Evolutionary conservation across 305 asterid genomes (phyloP).

Genomic region (Euphrasia arctica): DNA sequence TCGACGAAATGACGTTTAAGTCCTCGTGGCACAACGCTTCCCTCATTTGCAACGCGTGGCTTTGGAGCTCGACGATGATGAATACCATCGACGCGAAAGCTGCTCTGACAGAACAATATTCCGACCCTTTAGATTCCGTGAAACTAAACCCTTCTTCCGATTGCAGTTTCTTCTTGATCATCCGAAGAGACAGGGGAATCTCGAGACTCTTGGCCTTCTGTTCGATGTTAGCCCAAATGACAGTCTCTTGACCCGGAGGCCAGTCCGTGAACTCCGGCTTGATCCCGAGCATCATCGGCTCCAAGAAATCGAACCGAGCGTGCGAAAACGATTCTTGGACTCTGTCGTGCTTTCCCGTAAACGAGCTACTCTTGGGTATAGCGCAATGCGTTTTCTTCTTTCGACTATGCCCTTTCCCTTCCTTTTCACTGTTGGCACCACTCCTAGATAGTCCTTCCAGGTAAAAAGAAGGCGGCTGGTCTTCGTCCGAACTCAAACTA

Average conservation of each 20-base stretch:
- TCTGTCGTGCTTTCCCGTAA: constrained; percentile 18
- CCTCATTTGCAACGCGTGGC: constrained; percentile 63
- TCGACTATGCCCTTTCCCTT: constrained; percentile 18
- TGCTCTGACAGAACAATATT: constrained; percentile 46
- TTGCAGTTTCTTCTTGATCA: constrained; percentile 68
- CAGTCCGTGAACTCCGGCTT: constrained; percentile 56
- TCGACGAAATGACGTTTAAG: constrained; percentile 39
- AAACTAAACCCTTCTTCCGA: constrained; percentile 31
- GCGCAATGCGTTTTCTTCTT: constrained; percentile 29
- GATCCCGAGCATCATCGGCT: constrained; percentile 74
- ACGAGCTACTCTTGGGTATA: constrained; percentile 26
- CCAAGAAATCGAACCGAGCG: constrained; percentile 53
- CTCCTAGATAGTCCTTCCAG: constrained; percentile 22
- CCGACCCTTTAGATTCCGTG: constrained; percentile 29
- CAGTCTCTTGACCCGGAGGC: constrained; percentile 57
- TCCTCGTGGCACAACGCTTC: constrained; percentile 59
- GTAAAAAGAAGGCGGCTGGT: constrained; percentile 19
- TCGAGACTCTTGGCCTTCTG: constrained; percentile 70
- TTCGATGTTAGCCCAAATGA: constrained; percentile 47
- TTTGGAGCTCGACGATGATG: constrained; percentile 72
- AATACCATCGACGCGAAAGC: constrained; percentile 75
- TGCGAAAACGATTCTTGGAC: constrained; percentile 36
- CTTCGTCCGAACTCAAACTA: constrained; percentile 44
- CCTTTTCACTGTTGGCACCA: constrained; percentile 22
- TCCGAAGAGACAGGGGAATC: constrained; percentile 77